Conservation (phyloP, 1,284 basidiomycete genomes). For the Apiotrichum laibachii region DNA sequence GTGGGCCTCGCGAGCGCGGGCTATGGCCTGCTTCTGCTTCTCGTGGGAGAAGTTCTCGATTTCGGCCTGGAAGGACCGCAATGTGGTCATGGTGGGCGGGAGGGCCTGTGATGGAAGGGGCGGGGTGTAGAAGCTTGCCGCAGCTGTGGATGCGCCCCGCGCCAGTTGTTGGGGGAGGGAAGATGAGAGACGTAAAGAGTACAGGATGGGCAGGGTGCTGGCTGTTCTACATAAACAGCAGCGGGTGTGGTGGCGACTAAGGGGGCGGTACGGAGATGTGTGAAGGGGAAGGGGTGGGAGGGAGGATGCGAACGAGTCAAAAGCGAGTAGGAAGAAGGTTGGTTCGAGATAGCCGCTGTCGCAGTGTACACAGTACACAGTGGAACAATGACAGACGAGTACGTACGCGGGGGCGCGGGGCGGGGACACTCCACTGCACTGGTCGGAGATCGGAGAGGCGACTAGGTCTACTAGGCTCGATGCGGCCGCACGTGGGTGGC, state of each 20-base stretch:
- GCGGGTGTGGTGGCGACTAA: background rate
- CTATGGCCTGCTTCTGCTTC: conserved; percentile 39
- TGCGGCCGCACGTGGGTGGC: background rate
- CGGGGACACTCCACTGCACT: too few relatives aligned
- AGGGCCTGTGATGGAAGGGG: background rate
- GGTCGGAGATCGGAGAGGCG: too few relatives aligned
- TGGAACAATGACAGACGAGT: too few relatives aligned
- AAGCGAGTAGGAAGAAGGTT: background rate
- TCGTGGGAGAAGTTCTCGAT: conserved; percentile 47
- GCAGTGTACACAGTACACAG: too few relatives aligned
- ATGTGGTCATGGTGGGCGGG: conserved; percentile 39
- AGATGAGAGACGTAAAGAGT: background rate
- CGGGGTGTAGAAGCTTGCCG: background rate
- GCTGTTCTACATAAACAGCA: background rate
- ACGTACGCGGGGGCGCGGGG: too few relatives aligned
- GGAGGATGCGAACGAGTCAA: background rate
- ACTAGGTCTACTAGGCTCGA: too few relatives aligned
- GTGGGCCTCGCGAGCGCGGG: conserved; percentile 41
- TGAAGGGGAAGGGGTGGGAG: background rate
- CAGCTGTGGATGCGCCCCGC: background rate
- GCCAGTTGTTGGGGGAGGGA: conserved; percentile 2
- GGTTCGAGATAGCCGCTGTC: too few relatives aligned
- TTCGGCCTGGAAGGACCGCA: conserved; percentile 51
- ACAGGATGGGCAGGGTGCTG: conserved; percentile 1
- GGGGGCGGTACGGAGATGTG: background rate